Evolutionary conservation across 2,329 filamentous ascomycete species (phyloP).

Genomic region (Claviceps quebecensis): DNA sequence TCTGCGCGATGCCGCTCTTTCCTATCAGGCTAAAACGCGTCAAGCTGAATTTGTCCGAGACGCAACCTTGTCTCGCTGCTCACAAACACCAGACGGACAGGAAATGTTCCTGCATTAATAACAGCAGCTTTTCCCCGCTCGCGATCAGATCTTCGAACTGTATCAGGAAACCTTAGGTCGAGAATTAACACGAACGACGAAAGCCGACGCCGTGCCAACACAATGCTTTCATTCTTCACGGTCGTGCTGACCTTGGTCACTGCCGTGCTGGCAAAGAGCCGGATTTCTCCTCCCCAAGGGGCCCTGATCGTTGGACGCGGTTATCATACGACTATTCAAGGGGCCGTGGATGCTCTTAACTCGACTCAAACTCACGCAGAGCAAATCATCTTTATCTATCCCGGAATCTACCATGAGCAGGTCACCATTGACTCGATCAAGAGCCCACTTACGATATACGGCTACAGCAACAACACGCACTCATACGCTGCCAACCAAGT

Average conservation of each 20-base stretch:
- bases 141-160: not conserved
- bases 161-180: not conserved
- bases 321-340: not conserved
- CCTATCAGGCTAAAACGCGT: not conserved
- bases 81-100: not conserved
- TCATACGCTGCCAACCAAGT: constrained; percentile 43
- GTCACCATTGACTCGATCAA: not conserved
- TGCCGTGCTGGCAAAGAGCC: not conserved
- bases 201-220: not conserved
- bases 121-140: not conserved
- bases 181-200: not conserved
- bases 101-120: not conserved
- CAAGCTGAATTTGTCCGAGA: not conserved
- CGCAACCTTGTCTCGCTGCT: not conserved
- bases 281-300: not conserved
- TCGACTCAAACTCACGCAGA: not conserved
- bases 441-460: constrained; percentile 39
- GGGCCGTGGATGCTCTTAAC: not conserved
- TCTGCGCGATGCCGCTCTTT: not conserved
- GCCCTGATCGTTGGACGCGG: not conserved
- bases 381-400: constrained; percentile 1
- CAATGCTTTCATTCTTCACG: not conserved
- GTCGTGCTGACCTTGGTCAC: not conserved
- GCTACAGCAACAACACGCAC: constrained; percentile 38
- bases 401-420: not conserved